Evolutionary conservation across 805 yeast genomes (phyloP).

Genomic region (Yarrowia sp.): DNA sequence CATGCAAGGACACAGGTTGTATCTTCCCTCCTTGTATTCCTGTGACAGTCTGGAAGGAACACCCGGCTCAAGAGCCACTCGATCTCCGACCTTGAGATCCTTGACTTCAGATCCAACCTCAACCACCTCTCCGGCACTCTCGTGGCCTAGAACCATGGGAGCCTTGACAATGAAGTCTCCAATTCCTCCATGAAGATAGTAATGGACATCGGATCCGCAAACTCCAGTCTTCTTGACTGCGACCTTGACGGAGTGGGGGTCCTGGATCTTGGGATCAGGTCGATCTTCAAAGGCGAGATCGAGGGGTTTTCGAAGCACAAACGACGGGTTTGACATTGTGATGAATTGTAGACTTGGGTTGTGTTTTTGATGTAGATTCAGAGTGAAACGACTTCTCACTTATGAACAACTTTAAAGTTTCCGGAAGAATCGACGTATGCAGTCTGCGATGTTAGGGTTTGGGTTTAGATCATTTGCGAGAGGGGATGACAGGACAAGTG

Average conservation of each 20-base stretch:
- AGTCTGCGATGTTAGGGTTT: conserved; percentile 32
- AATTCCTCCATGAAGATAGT: conserved; percentile 77
- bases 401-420: background rate
- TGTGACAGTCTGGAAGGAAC: conserved; percentile 78
- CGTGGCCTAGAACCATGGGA: conserved; percentile 92
- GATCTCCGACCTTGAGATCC: conserved; percentile 75
- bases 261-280: conserved; percentile 67
- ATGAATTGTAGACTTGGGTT: no score
- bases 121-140: conserved; percentile 76
- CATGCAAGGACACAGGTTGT: conserved; percentile 87
- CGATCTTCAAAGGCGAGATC: conserved; percentile 71
- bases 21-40: conserved; percentile 77
- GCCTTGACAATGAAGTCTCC: conserved; percentile 74
- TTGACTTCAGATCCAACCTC: conserved; percentile 73
- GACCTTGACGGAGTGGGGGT: conserved; percentile 73
- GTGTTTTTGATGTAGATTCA: no score
- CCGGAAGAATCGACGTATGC: conserved; percentile 15
- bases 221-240: conserved; percentile 84
- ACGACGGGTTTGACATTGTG: conserved; percentile 54
- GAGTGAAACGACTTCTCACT: no score
- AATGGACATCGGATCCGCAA: conserved; percentile 88
- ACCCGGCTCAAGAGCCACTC: conserved; percentile 91
- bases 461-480: conserved; percentile 6
- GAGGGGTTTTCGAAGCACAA: conserved; percentile 67
- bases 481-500: background rate